phyloP scores from a whole-genome alignment of 805 yeast genomes.

The Saturnispora mendoncae region DNA sequence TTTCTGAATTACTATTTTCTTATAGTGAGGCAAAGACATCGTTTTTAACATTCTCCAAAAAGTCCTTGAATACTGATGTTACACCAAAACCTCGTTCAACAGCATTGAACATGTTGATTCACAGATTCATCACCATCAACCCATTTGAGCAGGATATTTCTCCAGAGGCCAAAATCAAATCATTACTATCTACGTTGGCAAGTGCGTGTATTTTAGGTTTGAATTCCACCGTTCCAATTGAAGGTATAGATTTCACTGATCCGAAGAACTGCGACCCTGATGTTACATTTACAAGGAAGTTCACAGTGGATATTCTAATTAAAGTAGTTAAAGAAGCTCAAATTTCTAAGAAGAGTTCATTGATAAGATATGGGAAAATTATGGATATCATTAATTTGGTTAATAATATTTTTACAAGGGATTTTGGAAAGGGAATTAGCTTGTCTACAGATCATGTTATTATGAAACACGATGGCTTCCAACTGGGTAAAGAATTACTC shows the following conservation, averaged over 20 bases:
- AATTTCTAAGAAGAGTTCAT: constrained; percentile 29
- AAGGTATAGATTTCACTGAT: constrained; percentile 36
- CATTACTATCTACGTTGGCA: constrained; percentile 53
- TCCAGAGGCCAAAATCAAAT: constrained; percentile 40
- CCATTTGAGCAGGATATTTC: constrained; percentile 29
- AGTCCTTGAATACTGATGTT: constrained; percentile 27
- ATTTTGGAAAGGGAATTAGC: constrained; percentile 25
- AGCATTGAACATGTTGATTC: constrained; percentile 66
- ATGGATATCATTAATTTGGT: constrained; percentile 43
- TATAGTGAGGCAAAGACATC: constrained; percentile 77
- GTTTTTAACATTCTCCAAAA: constrained; percentile 68
- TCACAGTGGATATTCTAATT: constrained; percentile 58
- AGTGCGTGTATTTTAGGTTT: constrained; percentile 53
- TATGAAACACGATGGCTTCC: constrained; percentile 51
- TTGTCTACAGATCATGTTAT: constrained; percentile 39
- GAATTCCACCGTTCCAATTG: constrained; percentile 47
- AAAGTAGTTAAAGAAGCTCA: constrained; percentile 51
- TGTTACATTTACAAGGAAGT: constrained; percentile 63
- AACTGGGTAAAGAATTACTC: constrained; percentile 54
- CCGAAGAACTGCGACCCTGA: constrained; percentile 55
- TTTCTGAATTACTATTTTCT: constrained; percentile 67
- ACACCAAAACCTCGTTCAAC: constrained; percentile 63
- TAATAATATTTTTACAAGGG: constrained; percentile 35
- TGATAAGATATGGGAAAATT: constrained; percentile 45
- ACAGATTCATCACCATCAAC: constrained; percentile 60